phyloP scores from a whole-genome alignment of 2,329 filamentous ascomycete genomes.

The Chrysosporium keratinophilum region DNA sequence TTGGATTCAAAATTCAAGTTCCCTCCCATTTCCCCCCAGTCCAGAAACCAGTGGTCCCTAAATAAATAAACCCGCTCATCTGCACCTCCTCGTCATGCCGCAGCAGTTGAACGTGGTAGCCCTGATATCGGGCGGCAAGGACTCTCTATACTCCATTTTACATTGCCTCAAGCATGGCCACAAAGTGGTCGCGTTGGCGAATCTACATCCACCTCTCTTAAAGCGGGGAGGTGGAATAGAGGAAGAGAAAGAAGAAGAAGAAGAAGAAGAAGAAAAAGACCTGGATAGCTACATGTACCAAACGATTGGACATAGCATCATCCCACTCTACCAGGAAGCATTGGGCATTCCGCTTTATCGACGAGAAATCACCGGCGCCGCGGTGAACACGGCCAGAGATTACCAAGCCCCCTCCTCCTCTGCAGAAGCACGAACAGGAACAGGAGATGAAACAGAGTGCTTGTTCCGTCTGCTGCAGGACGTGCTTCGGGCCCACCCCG shows the following conservation, averaged over 20 bases:
- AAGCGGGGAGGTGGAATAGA: slow-evolving; percentile 8
- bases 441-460: slow-evolving; percentile 75
- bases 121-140: slow-evolving; percentile 90
- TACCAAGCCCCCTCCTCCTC: slow-evolving; percentile 44
- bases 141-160: slow-evolving; percentile 86
- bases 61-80: too few relatives aligned
- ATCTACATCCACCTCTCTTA: slow-evolving; percentile 56
- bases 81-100: slow-evolving; percentile 6
- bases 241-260: slow-evolving; percentile 26
- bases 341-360: slow-evolving; percentile 77
- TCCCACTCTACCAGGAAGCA: slow-evolving; percentile 72
- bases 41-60: too few relatives aligned
- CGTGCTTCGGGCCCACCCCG: slow-evolving; percentile 59
- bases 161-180: slow-evolving; percentile 85
- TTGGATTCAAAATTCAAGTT: too few relatives aligned
- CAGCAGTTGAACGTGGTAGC: slow-evolving; percentile 63
- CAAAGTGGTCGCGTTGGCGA: slow-evolving; percentile 74
- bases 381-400: slow-evolving; percentile 59
- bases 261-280: slow-evolving; percentile 47
- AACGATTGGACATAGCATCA: slow-evolving; percentile 79
- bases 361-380: slow-evolving; percentile 60
- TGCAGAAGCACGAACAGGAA: slow-evolving; percentile 5
- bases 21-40: too few relatives aligned
- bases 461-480: slow-evolving; percentile 62
- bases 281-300: slow-evolving; percentile 99